phyloP scores from a whole-genome alignment of 805 yeast genomes.

The Schwanniomyces polymorphus region DNA sequence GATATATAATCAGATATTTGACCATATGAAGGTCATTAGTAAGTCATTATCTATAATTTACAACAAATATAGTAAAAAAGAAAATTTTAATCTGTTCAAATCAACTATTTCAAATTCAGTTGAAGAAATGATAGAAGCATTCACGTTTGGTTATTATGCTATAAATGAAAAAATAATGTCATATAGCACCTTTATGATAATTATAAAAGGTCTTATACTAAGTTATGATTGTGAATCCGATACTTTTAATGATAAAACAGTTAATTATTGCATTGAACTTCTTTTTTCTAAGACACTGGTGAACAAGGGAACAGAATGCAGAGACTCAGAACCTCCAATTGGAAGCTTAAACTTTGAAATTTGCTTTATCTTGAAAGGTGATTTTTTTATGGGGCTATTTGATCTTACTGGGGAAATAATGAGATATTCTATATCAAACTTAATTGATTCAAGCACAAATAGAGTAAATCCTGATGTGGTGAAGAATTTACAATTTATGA shows the following conservation, averaged over 20 bases:
- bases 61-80: conserved; percentile 9
- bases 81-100: conserved; percentile 12
- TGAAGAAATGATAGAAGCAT: conserved; percentile 27
- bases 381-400: conserved; percentile 40
- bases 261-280: background rate
- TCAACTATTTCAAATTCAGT: conserved; percentile 21
- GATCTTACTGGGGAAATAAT: conserved; percentile 44
- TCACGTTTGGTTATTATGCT: conserved; percentile 21
- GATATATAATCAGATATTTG: conserved; percentile 10
- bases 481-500: conserved; percentile 15
- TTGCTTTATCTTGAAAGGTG: conserved; percentile 18
- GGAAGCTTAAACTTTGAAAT: conserved; percentile 2
- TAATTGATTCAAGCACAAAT: conserved; percentile 11
- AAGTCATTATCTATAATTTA: conserved; percentile 6
- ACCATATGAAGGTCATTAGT: conserved; percentile 11
- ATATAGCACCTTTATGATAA: conserved; percentile 9
- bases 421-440: conserved; percentile 35
- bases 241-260: conserved; percentile 11
- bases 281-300: background rate
- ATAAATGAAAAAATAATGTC: conserved; percentile 9
- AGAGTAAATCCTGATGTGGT: conserved; percentile 7
- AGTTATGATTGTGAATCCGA: conserved; percentile 12
- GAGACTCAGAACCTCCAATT: background rate
- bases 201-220: conserved; percentile 2
- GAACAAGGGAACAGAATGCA: background rate